Evolutionary conservation across 139 green algal genomes (phyloP), one percentile per base, ranked within the genome.

Genomic region (Auxenochlorella protothecoides): DNA sequence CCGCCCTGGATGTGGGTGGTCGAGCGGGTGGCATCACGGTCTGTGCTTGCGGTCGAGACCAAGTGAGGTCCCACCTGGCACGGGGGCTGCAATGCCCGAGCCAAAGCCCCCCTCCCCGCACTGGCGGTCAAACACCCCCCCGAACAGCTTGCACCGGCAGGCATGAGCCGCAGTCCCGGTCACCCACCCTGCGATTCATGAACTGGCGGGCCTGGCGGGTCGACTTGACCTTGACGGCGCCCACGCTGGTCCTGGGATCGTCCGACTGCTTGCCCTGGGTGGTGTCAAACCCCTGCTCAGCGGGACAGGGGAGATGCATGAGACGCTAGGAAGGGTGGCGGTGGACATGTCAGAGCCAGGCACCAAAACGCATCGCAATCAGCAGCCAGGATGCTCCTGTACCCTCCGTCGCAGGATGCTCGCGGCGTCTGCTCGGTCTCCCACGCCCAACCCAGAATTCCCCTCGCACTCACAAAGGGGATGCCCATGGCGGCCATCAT

Each of bases 401-500:
- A 62, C 10, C 6, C 52, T 62, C 60, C 27, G 6, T 52, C 8
- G 53, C 6, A 76, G n/a, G 64, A 9, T 55, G 61, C 53, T 66
- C 8, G 27, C 27, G 27, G 27, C 27, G 27, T 44, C 27, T 44
- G 27, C 27, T 44, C 27, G 27, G 27, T 44, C 27, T 44, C 27
- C 27, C 27, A 0, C 27, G 27, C 27, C 27, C 27, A 1, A 44
- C 27, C 27, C 27, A 44, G 27, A 44, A 0, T 44, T 44, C 27
- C 27, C 27, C 27, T 44, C 61, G 27, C 9, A 73, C 75, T 80
- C 74, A 84, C 80, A 72, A 92, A 91, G 12, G 90, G 90, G 59
- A 96, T 93, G 76, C 90, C 90, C 88, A 96, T 93, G 5, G 83
- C 80, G 74, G 83, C 70, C 90, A 96, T 96, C 85, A 94, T 89